Percentiles rank a stretch among this genome's conserved stretches.
Evolutionary conservation across 257 asterid species (phyloP).

Genomic region (Marsdenia floribunda): DNA sequence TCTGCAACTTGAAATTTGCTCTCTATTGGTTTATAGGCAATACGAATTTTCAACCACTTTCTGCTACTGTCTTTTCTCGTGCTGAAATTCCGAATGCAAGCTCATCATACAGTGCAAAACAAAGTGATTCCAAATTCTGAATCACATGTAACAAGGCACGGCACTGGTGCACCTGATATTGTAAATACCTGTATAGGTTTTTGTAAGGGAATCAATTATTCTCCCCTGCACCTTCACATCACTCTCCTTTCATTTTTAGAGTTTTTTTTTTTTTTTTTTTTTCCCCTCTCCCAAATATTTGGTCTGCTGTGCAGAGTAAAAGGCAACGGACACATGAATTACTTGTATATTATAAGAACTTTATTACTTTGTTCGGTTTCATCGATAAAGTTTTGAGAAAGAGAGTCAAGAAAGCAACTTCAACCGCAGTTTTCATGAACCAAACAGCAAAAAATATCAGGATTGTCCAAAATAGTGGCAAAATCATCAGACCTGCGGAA

Average conservation of each 20-base stretch:
- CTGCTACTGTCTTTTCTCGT: conserved; percentile 45
- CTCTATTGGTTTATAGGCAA: conserved; percentile 97
- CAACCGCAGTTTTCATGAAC: too few relatives aligned
- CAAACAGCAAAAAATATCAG: not conserved
- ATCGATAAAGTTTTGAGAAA: too few relatives aligned
- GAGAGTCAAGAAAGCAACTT: too few relatives aligned
- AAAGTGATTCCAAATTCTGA: conserved; percentile 39
- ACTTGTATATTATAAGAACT: not conserved
- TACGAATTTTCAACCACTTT: conserved; percentile 86
- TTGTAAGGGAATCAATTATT: not conserved
- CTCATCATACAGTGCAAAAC: conserved; percentile 44
- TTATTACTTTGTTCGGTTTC: not conserved
- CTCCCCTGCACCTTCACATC: not conserved
- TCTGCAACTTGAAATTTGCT: conserved; percentile 94
- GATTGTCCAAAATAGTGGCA: not conserved
- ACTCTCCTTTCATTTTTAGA: not conserved
- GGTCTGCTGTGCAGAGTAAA: too few relatives aligned
- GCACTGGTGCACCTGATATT: not conserved
- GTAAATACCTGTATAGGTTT: conserved; percentile 15
- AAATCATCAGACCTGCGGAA: not conserved
- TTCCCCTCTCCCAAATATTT: too few relatives aligned
- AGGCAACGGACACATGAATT: too few relatives aligned
- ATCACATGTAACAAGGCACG: not conserved
- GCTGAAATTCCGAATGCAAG: conserved; percentile 49
- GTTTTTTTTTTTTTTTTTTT: not conserved